Base-by-base conservation (phyloP, 352 stramenopile genomes). In the Globisporangium takayamanum region DNA sequence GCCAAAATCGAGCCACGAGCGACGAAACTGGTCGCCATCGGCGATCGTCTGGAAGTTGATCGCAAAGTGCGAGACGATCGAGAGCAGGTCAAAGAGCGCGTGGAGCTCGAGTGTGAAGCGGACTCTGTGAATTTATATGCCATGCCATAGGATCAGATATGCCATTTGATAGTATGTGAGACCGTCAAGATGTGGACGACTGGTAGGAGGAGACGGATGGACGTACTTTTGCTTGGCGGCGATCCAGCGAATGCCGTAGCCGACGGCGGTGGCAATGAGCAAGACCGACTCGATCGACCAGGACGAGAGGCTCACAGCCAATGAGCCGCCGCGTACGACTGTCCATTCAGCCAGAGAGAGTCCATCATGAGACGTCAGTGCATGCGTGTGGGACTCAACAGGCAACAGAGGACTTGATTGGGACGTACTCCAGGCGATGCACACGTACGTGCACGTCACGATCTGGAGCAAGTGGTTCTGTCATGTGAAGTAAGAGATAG, bases 1-100 rank as follows among this genome's bases (percentile, higher is more conserved):
- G 30, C 83, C 86, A 62, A 95, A 88, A 70, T 93, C 83, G 53
- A 95, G 71, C 86, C 86, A 95, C 52, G 86, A 95, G 22, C 82
- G 79, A 6, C 73, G 68, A 11, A 70, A 66, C 47, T 79, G 74
- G 26, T 67, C 76, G 48, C 73, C 72, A 11, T 77, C 72, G 1
- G 74, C 53, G n/a, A 78, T 68, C n/a, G 80, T 92, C 64, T 87
- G 74, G 66, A 90, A 77, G 10, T 79, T 87, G 46, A 92, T 71
- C 18, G 74, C 66, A 60, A 95, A 95, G 66, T 94, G 86, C 30
- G 86, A 89, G 37, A 92, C 78, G 11, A 94, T 55, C 48, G 86
- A 89, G 20, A 95, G 59, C 57, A 95, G 63, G 59, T 95, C 86
- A 50, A 95, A 89, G 33, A 93, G 54, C 52, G 77, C 87, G 62